phyloP scores from a whole-genome alignment of 2,329 filamentous ascomycete species.

The Falciphora oryzae region DNA sequence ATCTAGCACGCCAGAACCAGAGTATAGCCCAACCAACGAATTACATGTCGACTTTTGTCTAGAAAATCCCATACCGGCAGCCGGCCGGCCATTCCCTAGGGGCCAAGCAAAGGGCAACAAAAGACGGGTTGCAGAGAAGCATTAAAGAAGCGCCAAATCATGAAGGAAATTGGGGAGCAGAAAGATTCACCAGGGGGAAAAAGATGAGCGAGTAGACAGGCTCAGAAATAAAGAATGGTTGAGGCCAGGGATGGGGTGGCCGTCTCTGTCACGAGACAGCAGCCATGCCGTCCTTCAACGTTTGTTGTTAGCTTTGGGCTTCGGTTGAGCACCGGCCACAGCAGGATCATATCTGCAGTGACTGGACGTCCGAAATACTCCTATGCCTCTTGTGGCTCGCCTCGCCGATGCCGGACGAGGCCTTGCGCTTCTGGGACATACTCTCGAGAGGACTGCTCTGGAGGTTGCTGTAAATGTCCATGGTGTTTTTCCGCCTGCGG shows the following conservation, averaged over 20 bases:
- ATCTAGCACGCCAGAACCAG: constrained; percentile 8
- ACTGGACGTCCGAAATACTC: constrained; percentile 52
- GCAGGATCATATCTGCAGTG: constrained; percentile 11
- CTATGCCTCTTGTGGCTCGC: constrained; percentile 49
- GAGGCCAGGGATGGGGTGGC: constrained; percentile 10
- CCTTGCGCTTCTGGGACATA: constrained; percentile 49
- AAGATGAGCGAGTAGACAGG: background rate
- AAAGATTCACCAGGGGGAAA: background rate
- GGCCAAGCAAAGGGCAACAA: background rate
- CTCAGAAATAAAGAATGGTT: background rate
- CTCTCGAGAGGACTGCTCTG: constrained; percentile 45
- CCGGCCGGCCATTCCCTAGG: background rate
- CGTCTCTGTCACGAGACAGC: constrained; percentile 6
- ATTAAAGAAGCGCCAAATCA: background rate
- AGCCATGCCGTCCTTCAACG: constrained; percentile 11
- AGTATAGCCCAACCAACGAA: constrained; percentile 6
- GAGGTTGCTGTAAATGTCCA: constrained; percentile 27
- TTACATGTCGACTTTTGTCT: constrained; percentile 8
- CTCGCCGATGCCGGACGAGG: constrained; percentile 32
- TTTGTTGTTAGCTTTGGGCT: constrained; percentile 3
- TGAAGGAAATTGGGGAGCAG: background rate
- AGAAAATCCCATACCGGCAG: background rate
- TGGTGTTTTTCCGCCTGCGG: constrained; percentile 46
- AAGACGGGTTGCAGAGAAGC: background rate
- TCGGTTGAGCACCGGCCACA: background rate